A percentile compares a stretch with the other conserved stretches of the same genome.
phyloP scores from a whole-genome alignment of 305 asterid genomes.

The Fraxinus sp. region DNA sequence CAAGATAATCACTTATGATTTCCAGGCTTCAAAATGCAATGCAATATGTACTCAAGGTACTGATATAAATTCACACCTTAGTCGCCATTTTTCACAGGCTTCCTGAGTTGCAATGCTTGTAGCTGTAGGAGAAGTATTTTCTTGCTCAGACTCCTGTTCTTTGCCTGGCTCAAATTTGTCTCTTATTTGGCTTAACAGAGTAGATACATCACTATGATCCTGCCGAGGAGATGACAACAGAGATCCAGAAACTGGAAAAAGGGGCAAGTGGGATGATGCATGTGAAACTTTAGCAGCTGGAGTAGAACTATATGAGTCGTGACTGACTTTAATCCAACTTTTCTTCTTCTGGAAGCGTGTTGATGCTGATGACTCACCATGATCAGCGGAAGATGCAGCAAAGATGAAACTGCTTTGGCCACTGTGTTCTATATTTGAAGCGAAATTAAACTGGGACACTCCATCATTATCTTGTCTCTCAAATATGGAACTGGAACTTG shows the following conservation, averaged over 20 bases:
- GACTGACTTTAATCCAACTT: conserved; percentile 40
- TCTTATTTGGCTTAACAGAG: conserved; percentile 34
- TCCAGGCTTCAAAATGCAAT: conserved; percentile 4
- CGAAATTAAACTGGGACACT: conserved; percentile 38
- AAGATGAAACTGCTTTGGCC: conserved; percentile 60
- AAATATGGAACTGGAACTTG: conserved; percentile 44
- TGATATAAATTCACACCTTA: conserved; percentile 50
- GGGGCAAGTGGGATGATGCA: conserved; percentile 40
- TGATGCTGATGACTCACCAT: conserved; percentile 47
- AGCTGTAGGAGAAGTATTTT: conserved; percentile 34
- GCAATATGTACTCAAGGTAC: conserved; percentile 1
- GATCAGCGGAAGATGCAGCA: conserved; percentile 64
- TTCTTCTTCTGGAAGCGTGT: conserved; percentile 60
- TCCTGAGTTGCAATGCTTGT: conserved; percentile 72
- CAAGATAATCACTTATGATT: neutral
- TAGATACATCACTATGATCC: conserved; percentile 43
- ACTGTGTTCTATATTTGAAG: conserved; percentile 41
- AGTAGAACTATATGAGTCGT: conserved; percentile 43
- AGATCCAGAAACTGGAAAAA: conserved; percentile 56
- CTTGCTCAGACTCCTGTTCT: conserved; percentile 43
- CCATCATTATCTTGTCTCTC: conserved; percentile 65
- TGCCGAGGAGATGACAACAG: conserved; percentile 42
- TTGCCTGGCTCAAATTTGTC: conserved; percentile 44
- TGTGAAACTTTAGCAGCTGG: conserved; percentile 44
- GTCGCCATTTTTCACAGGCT: conserved; percentile 94